Evolutionary conservation across 257 asterid species (phyloP).

Genomic region (Echites panduratus): DNA sequence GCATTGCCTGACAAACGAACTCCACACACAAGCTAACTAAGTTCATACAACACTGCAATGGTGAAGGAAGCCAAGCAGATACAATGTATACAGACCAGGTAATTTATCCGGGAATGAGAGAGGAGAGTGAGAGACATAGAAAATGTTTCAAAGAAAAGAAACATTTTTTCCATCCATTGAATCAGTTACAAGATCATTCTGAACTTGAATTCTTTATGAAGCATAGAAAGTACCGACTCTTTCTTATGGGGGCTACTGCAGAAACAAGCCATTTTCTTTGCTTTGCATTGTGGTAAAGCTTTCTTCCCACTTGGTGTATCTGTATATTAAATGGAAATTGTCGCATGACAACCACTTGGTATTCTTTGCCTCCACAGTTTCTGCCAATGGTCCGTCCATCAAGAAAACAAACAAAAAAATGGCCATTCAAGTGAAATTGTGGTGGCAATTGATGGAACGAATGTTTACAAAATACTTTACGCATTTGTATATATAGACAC

Average conservation of each 20-base stretch:
- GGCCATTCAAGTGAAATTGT: no score
- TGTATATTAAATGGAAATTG: no score
- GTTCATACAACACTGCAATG: background rate
- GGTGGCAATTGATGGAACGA: no score
- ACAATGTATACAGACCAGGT: background rate
- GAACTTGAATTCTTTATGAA: background rate
- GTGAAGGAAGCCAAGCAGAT: background rate
- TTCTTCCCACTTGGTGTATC: background rate
- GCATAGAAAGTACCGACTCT: background rate
- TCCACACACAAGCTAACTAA: background rate
- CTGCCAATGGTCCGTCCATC: no score
- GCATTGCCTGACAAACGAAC: constrained; percentile 24
- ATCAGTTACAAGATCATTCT: background rate
- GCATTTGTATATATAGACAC: no score
- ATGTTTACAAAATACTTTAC: no score
- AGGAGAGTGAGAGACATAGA: no score
- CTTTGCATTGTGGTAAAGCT: background rate
- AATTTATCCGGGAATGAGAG: background rate
- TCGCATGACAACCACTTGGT: no score
- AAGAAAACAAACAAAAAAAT: no score
- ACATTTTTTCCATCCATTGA: background rate
- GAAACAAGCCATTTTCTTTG: constrained; percentile 6
- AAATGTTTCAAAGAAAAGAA: background rate
- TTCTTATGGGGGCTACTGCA: background rate
- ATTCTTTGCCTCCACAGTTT: no score